phyloP scores from a whole-genome alignment of 1,284 basidiomycete genomes.

The Polyporus tsugae region DNA sequence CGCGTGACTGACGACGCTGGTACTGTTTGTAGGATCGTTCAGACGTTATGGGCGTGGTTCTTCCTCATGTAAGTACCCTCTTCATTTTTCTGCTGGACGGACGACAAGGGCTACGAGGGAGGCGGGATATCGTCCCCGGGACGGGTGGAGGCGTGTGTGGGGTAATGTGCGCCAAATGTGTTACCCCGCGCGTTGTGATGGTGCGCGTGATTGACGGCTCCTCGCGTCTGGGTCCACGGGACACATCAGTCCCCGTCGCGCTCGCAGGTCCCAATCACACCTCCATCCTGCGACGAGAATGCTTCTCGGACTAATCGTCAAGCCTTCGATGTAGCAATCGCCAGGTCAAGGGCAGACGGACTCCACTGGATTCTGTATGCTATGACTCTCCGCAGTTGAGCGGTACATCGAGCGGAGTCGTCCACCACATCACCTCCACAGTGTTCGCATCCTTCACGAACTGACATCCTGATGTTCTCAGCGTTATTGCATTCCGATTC shows the following conservation, averaged over 20 bases:
- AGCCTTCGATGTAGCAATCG: too few species aligned
- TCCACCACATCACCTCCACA: not conserved
- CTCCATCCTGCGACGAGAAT: too few species aligned
- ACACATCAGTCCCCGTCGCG: not conserved
- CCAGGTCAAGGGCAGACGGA: not conserved
- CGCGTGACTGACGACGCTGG: slow-evolving; percentile 23
- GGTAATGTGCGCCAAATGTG: not conserved
- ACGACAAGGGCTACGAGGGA: not conserved
- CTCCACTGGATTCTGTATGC: not conserved
- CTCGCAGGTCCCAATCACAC: too few species aligned
- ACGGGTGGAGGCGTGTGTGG: not conserved
- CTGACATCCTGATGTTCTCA: slow-evolving; percentile 37
- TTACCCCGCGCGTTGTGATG: not conserved
- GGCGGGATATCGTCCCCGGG: not conserved
- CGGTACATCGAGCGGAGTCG: not conserved
- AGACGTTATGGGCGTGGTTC: slow-evolving; percentile 83
- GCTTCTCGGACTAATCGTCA: too few species aligned
- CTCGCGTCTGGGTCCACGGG: not conserved
- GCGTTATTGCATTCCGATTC: slow-evolving; percentile 82
- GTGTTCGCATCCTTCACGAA: not conserved
- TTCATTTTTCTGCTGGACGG: not conserved
- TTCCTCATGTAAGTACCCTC: slow-evolving; percentile 65
- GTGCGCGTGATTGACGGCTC: not conserved
- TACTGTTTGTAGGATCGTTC: slow-evolving; percentile 65
- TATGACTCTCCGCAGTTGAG: not conserved